A percentile compares a stretch with the other conserved stretches of the same genome.
These are phyloP conservation scores for Trichoderma gracile DNA, from an alignment of 2,329 filamentous ascomycete genomes.

Conservation along the genomic window DNA sequence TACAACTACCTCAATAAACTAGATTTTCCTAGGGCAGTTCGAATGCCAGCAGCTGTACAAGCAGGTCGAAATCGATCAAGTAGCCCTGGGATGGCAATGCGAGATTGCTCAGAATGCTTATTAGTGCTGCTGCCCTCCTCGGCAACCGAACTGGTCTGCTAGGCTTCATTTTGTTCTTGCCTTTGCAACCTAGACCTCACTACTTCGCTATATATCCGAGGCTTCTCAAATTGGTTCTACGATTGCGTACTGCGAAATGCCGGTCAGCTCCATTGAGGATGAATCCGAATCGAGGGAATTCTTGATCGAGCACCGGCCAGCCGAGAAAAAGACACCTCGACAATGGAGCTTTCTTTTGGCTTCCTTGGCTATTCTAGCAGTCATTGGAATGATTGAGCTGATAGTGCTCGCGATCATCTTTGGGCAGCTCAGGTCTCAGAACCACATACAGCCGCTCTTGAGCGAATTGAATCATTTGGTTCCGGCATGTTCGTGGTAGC, in stretches of 20 bases:
- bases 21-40: no score
- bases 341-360: background rate
- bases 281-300: background rate
- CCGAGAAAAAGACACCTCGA: background rate
- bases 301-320: background rate
- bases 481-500: background rate
- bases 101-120: no score
- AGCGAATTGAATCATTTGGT: constrained; percentile 13
- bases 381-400: constrained; percentile 1
- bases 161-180: background rate
- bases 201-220: no score
- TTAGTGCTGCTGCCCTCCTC: background rate
- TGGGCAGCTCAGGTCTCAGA: background rate
- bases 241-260: background rate
- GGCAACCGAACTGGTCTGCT: background rate
- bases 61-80: no score
- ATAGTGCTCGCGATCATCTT: background rate
- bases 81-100: no score
- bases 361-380: background rate
- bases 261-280: background rate
- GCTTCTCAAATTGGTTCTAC: background rate
- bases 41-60: no score
- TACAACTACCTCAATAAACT: background rate
- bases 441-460: background rate
- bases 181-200: no score